A percentile compares a stretch with the other conserved stretches of the same genome.
These are phyloP conservation scores for Pestalotiopsis sp. DNA, from an alignment of 2,329 filamentous ascomycete genomes.

Conservation along the genomic window DNA sequence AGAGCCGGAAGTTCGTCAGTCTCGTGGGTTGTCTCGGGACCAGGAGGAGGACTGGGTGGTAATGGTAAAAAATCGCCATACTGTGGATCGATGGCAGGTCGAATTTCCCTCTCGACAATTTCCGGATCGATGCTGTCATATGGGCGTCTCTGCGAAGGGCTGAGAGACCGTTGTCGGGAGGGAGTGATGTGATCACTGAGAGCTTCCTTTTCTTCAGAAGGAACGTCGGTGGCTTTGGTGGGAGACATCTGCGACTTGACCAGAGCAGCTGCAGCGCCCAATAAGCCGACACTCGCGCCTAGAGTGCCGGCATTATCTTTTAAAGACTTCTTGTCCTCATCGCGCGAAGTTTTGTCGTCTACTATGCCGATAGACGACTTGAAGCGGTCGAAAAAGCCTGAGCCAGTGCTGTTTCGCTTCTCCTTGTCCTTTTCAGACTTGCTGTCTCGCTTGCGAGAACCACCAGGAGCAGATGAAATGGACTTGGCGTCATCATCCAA, in stretches of 20 bases:
- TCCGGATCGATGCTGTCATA: conserved; percentile 57
- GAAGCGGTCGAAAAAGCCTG: conserved; percentile 54
- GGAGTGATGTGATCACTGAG: conserved; percentile 24
- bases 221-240: conserved; percentile 50
- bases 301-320: conserved; percentile 73
- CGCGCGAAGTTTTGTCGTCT: conserved; percentile 26
- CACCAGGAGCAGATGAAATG: conserved; percentile 43
- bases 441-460: conserved; percentile 27
- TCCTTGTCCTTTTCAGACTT: conserved; percentile 36
- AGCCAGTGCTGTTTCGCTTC: conserved; percentile 42
- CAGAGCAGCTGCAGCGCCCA: conserved; percentile 50
- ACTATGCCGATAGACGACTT: conserved; percentile 42
- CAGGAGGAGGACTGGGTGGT: conserved; percentile 60
- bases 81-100: conserved; percentile 68
- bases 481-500: conserved; percentile 47
- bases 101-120: conserved; percentile 59
- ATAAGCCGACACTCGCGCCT: conserved; percentile 70
- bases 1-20: conserved; percentile 51
- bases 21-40: conserved; percentile 43
- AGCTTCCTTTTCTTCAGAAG: conserved; percentile 42
- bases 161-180: conserved; percentile 22
- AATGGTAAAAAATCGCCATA: conserved; percentile 68
- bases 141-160: conserved; percentile 14
- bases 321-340: conserved; percentile 60
- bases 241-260: conserved; percentile 42